phyloP scores from a whole-genome alignment of 176 grass and related monocot species.

The Aegilops sharonensis region DNA sequence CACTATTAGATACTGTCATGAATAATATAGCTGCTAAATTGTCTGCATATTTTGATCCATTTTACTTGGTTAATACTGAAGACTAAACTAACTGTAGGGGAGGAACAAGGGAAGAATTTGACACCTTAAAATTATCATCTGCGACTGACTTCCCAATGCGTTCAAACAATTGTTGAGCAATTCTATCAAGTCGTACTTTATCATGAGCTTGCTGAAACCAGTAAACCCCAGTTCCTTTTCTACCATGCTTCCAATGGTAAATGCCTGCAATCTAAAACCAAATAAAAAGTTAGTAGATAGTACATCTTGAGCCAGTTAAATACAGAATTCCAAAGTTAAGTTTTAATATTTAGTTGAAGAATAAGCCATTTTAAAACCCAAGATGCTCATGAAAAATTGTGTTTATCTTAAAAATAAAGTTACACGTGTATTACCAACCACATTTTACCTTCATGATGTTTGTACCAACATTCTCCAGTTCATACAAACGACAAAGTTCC shows the following conservation, averaged over 20 bases:
- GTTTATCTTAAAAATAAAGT: background rate
- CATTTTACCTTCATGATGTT: slow-evolving; percentile 82
- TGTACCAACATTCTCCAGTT: slow-evolving; percentile 74
- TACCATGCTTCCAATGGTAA: slow-evolving; percentile 95
- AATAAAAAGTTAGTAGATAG: slow-evolving; percentile 5
- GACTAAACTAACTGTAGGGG: slow-evolving; percentile 4
- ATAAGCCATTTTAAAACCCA: slow-evolving; percentile 30
- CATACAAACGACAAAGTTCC: slow-evolving; percentile 87
- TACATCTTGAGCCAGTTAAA: slow-evolving; percentile 13
- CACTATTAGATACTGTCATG: slow-evolving; percentile 28
- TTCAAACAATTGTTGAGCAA: slow-evolving; percentile 90
- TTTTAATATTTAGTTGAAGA: background rate
- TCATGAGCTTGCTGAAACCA: slow-evolving; percentile 95
- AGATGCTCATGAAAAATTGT: slow-evolving; percentile 6
- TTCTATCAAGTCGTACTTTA: slow-evolving; percentile 73
- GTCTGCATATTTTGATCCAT: background rate
- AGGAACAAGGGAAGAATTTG: slow-evolving; percentile 22
- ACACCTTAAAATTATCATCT: slow-evolving; percentile 93
- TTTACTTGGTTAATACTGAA: slow-evolving; percentile 1
- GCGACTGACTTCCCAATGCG: slow-evolving; percentile 77
- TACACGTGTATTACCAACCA: slow-evolving; percentile 11
- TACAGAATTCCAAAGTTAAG: background rate
- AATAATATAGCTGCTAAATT: slow-evolving; percentile 16
- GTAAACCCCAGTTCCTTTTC: slow-evolving; percentile 86
- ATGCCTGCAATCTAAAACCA: slow-evolving; percentile 73